Percentiles rank a stretch among this genome's conserved stretches.
Evolutionary conservation across 1,284 basidiomycete species (phyloP).

Genomic region (Omphalotus olearius): DNA sequence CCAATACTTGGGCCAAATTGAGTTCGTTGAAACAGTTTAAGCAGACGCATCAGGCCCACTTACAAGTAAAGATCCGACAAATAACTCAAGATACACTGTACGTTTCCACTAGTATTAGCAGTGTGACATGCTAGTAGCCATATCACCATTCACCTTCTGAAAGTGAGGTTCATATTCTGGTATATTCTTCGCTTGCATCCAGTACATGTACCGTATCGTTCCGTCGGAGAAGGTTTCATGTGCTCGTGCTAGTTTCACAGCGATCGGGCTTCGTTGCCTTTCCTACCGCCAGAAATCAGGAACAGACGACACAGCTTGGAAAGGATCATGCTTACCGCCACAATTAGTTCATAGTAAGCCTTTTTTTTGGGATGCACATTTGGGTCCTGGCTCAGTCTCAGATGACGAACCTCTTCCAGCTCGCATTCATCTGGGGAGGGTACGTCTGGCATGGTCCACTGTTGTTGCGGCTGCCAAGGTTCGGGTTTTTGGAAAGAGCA

Average conservation of each 20-base stretch:
- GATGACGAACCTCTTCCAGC: conserved; percentile 49
- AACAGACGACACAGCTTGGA: neutral
- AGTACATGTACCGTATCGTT: conserved; percentile 59
- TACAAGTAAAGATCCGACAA: conserved; percentile 84
- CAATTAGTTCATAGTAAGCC: conserved; percentile 33
- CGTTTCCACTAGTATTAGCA: neutral
- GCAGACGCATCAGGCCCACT: conserved; percentile 19
- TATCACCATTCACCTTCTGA: conserved; percentile 66
- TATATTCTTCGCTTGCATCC: conserved; percentile 75
- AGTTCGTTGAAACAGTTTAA: neutral
- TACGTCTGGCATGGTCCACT: conserved; percentile 61
- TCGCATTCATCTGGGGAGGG: conserved; percentile 64
- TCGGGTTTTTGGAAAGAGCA: conserved; percentile 87
- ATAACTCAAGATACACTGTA: conserved; percentile 81
- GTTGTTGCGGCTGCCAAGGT: conserved; percentile 63
- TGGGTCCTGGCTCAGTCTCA: conserved; percentile 28
- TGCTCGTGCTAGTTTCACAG: conserved; percentile 49
- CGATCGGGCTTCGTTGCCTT: conserved; percentile 64
- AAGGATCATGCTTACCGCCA: conserved; percentile 34
- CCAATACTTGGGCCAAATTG: conserved; percentile 47
- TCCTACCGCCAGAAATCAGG: conserved; percentile 40
- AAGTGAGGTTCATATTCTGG: conserved; percentile 67
- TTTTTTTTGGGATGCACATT: conserved; percentile 29
- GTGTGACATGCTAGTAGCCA: neutral
- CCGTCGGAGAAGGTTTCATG: conserved; percentile 41